Base-by-base conservation (phyloP, 208 protist genomes). In the Angomonas ambiguus region DNA sequence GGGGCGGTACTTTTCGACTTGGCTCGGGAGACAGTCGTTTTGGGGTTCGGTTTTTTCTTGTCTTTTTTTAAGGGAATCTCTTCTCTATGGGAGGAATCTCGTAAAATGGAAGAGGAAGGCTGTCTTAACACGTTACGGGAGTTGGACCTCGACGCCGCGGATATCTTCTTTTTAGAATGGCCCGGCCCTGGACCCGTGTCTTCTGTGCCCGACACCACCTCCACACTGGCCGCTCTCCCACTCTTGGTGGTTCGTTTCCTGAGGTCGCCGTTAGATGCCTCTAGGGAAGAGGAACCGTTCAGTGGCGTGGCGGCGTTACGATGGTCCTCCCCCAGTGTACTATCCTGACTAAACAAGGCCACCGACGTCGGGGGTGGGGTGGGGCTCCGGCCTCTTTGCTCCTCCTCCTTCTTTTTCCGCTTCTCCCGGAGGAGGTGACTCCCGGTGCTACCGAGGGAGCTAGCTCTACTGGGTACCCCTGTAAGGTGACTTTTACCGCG, bases 91-190 rank as follows among this genome's bases (percentile, higher is more conserved):
- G n/a, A n/a, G 18, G 24, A 8, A 53, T 20, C 24, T 53, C 20
- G 10, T 5, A 53, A 20, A 53, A 62, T 10, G 31, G 56, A 62
- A 11, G 56, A 62, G 2, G 56, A 62, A 2, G 56, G 56, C 31
- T 62, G 56, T 8, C 56, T 27, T 4, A 62, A 35, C 30, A 62
- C 18, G 56, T 32, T 41, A 16, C 56, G 56, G 18, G 56, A 62
- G 11, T 27, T 18, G 30, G 56, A 31, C 25, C 30, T 22, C 1
- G 56, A 62, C 18, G 30, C n/a, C 25, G 8, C 24, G 22, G 25
- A 11, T 8, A 10, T 3, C 53, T 22, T 59, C 53, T 59, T 59
- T 35, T 59, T 59, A 20, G 3, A 20, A 6, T 2, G 10, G 22
- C 34, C 8, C 27, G n/a, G n/a, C n/a, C n/a, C n/a, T n/a, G n/a